A percentile compares a stretch with the other conserved stretches of the same genome.
Evolutionary conservation across 352 stramenopile genomes (phyloP).

Genomic region (Phytophthora aleatoria): DNA sequence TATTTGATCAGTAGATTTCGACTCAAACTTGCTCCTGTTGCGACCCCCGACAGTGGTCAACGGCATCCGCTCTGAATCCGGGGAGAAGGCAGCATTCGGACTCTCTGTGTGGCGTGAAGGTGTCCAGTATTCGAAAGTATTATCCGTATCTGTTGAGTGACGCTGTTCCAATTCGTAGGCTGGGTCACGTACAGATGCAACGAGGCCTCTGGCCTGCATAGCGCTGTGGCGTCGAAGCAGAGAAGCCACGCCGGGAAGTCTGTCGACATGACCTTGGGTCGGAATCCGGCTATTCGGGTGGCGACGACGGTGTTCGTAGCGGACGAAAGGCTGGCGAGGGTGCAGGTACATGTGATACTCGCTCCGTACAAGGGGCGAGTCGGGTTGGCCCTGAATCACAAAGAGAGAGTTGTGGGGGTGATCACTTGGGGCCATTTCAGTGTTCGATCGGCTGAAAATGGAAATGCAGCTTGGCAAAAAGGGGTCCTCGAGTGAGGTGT

Average conservation of each 20-base stretch:
- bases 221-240: constrained; percentile 27
- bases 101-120: constrained; percentile 12
- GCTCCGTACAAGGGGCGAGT: constrained; percentile 10
- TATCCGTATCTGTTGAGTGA: neutral
- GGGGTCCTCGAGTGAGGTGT: neutral
- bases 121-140: constrained; percentile 19
- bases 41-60: constrained; percentile 10
- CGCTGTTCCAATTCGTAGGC: constrained; percentile 4
- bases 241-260: constrained; percentile 30
- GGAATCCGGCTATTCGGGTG: constrained; percentile 10
- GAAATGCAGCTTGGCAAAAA: constrained; percentile 10
- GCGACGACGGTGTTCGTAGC: constrained; percentile 8
- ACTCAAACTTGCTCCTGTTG: neutral
- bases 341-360: constrained; percentile 23
- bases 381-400: neutral
- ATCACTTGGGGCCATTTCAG: constrained; percentile 27
- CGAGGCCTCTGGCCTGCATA: constrained; percentile 11
- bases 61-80: constrained; percentile 13
- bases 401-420: neutral
- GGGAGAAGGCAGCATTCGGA: neutral
- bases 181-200: neutral
- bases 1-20: constrained; percentile 6
- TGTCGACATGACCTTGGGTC: constrained; percentile 15
- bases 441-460: constrained; percentile 11
- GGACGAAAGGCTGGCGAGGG: constrained; percentile 19